Conservation (phyloP, 495 filamentous ascomycete genomes). For the Pseudotulostoma volvatum region DNA sequence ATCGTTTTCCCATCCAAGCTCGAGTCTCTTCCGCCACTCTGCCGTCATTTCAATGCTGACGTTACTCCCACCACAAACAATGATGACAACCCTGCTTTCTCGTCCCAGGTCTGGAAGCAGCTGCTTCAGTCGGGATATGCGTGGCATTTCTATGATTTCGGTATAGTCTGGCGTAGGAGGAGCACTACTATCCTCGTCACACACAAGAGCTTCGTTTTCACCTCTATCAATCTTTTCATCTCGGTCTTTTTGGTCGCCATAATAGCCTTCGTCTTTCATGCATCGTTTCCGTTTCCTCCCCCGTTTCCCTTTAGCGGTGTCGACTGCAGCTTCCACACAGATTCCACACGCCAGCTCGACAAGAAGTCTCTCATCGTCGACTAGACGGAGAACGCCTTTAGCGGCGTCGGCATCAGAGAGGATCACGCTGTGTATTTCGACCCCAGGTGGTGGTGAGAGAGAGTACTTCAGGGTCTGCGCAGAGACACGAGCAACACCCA, state of each 20-base stretch:
- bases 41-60: constrained; percentile 50
- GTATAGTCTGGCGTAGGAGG: constrained; percentile 18
- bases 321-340: constrained; percentile 43
- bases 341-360: constrained; percentile 79
- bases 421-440: constrained; percentile 46
- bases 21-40: constrained; percentile 38
- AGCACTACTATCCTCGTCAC: not conserved
- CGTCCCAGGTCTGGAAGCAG: constrained; percentile 40
- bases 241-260: not conserved
- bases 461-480: constrained; percentile 53
- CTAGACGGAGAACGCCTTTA: constrained; percentile 53
- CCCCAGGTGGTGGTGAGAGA: constrained; percentile 19
- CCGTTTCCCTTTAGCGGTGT: constrained; percentile 13
- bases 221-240: not conserved
- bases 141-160: constrained; percentile 28
- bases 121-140: constrained; percentile 31
- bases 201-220: not conserved
- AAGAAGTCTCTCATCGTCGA: constrained; percentile 65
- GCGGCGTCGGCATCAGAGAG: constrained; percentile 70
- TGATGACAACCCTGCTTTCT: constrained; percentile 58
- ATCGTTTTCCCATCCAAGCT: constrained; percentile 25
- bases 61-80: constrained; percentile 76
- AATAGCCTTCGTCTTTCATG: constrained; percentile 1
- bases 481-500: constrained; percentile 63
- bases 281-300: constrained; percentile 1